Percentiles rank a stretch among this genome's conserved stretches.
phyloP scores from a whole-genome alignment of 208 protist genomes.

The Acanthamoeba royreba region DNA sequence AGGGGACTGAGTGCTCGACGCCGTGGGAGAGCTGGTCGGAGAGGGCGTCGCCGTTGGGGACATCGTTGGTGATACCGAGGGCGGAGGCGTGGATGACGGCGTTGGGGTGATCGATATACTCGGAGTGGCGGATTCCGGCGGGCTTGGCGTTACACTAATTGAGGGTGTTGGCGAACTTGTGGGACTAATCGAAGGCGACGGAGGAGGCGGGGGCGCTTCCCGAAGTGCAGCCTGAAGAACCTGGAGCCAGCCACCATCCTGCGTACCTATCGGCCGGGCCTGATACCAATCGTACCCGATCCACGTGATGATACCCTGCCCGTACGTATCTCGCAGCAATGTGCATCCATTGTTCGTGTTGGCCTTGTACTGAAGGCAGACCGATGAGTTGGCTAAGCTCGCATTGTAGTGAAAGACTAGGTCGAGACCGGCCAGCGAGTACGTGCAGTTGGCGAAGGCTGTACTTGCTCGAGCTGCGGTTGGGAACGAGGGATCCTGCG shows the following conservation, averaged over 20 bases:
- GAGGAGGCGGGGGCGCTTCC: neutral
- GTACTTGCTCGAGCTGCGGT: neutral
- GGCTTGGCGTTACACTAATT: too few relatives aligned
- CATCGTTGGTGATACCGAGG: neutral
- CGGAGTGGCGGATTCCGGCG: neutral
- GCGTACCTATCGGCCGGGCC: neutral
- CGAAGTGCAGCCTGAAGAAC: neutral
- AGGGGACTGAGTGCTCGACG: neutral
- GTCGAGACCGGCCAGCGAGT: neutral
- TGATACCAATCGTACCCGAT: conserved; percentile 7
- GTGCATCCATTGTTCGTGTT: neutral
- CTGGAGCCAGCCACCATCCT: neutral
- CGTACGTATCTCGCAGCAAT: neutral
- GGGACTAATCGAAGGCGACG: neutral
- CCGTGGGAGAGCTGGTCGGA: neutral
- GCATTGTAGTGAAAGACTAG: neutral
- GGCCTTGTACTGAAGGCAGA: neutral
- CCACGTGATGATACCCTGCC: neutral
- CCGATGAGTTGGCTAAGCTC: neutral
- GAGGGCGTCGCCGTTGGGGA: neutral
- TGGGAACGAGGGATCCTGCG: neutral
- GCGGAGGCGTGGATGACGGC: neutral
- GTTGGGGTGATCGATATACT: neutral
- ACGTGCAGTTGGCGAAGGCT: neutral
- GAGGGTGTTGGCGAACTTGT: neutral